Conservation (phyloP, 108 stramenopile genomes). For the Stephanodiscus triporus region DNA sequence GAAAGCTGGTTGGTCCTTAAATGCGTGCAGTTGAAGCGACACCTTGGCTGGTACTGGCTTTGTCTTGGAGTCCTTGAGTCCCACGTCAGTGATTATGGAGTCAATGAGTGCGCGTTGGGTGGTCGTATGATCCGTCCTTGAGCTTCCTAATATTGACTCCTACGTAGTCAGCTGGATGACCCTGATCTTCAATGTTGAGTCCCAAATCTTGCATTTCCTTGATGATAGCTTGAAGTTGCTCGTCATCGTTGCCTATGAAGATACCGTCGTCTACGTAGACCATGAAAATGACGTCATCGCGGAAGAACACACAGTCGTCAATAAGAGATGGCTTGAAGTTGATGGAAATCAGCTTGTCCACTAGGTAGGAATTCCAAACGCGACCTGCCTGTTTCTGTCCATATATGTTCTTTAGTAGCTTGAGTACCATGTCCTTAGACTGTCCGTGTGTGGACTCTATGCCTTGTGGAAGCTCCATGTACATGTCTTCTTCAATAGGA, state of each 20-base stretch:
- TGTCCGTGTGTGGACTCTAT: constrained; percentile 20
- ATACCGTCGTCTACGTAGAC: too few species aligned
- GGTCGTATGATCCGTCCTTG: constrained; percentile 36
- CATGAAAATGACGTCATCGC: constrained; percentile 38
- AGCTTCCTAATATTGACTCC: constrained; percentile 41
- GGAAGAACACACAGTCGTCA: constrained; percentile 58
- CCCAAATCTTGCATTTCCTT: constrained; percentile 33
- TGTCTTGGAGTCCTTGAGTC: not conserved
- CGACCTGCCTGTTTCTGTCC: constrained; percentile 49
- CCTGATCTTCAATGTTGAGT: constrained; percentile 46
- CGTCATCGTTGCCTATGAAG: too few species aligned
- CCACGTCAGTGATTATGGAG: constrained; percentile 21
- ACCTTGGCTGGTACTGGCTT: not conserved
- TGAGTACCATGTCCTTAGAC: constrained; percentile 38
- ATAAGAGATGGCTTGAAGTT: constrained; percentile 44
- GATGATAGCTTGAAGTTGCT: constrained; percentile 35
- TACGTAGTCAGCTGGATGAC: constrained; percentile 51
- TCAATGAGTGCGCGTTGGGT: constrained; percentile 57
- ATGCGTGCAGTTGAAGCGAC: not conserved
- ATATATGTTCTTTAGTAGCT: constrained; percentile 37
- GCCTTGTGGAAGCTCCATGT: constrained; percentile 59
- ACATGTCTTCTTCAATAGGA: constrained; percentile 33
- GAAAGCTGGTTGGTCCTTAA: not conserved
- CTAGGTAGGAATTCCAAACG: constrained; percentile 44
- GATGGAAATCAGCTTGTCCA: constrained; percentile 24